Base-by-base conservation (phyloP, 805 yeast genomes). In the Scheffersomyces coipomensis region DNA sequence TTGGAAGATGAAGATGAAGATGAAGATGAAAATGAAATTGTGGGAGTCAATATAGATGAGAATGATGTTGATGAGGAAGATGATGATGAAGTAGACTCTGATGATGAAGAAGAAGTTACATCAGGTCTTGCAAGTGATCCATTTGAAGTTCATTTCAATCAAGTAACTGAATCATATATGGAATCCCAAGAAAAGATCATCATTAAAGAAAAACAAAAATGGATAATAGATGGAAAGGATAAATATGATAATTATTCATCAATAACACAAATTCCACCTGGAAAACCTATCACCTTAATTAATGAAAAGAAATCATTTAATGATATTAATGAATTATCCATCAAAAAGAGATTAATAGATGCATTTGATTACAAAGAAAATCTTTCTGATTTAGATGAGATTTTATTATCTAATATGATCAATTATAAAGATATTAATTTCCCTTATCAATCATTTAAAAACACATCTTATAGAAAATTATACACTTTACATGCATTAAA, bases 401-500 rank as follows among this genome's bases (percentile, higher is more conserved):
- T 66, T 13, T 49, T 88, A 2, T 70, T 84, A 6, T 78, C 79
- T 19, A 83, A 90, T 1, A 69, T 91, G 60, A 73, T 85, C 42
- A 74, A 76, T 34, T 90, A 93, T 60, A 76, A 77, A 45, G 96
- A 90, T 57, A 56, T 90, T 1, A 63, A 80, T 13, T 76, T 73
- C 44, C 87, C 88, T 15, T 76, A 75, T 45, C 63, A 73, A 29
- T 62, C 71, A 5, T 71, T 67, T 55, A 65, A 70, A n/a, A 78
- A 79, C 44, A 73, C 70, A 12, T 49, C 63, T 2, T 78, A 89
- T 53, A 78, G 81, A 53, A 78, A 78, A 44, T 58, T 86, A 25
- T 86, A 86, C 60, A 57, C 73, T 0, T 55, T 86, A 43, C 99
- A 91, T 64, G 75, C 77, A 4, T 58, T 89, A 39, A 91, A 93